Percentiles rank a stretch among this genome's conserved stretches.
These are phyloP conservation scores for Wallacemonas collosoma DNA, from an alignment of 208 protist genomes.

Conservation along the genomic window DNA sequence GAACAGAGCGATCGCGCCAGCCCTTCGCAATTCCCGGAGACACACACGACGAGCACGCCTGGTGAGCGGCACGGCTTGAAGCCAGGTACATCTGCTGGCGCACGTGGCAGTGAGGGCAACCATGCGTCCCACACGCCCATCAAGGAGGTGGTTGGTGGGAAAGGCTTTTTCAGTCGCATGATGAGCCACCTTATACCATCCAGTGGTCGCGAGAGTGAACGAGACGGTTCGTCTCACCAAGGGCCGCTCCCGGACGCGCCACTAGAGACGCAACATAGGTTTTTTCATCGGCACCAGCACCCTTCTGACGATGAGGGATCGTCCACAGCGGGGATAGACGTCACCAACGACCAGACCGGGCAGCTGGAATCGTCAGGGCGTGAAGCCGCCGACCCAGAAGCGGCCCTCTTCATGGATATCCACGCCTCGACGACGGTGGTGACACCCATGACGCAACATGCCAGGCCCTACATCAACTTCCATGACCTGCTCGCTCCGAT, in stretches of 20 bases:
- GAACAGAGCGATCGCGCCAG: neutral
- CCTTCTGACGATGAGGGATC: neutral
- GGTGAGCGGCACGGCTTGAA: no score
- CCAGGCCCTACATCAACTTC: conserved; percentile 42
- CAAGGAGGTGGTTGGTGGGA: no score
- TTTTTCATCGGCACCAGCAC: neutral
- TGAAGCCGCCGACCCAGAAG: conserved; percentile 10
- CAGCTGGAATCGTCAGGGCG: conserved; percentile 5
- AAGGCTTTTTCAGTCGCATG: no score
- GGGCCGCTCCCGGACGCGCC: neutral
- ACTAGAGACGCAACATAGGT: neutral
- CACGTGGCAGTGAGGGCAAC: no score
- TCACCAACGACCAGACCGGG: conserved; percentile 1
- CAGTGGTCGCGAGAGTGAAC: neutral
- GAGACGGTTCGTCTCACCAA: neutral
- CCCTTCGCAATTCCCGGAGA: no score
- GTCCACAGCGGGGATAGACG: neutral
- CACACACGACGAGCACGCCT: no score
- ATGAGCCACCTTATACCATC: no score
- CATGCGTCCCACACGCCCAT: no score
- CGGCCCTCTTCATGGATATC: conserved; percentile 22
- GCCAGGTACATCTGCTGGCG: no score
- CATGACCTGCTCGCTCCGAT: conserved; percentile 66
- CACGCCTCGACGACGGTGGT: neutral
- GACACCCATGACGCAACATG: neutral